Evolutionary conservation across 768 basidiomycete genomes (phyloP), one percentile per base, ranked within the genome.

Genomic region (Xanthoconium purpureum): DNA sequence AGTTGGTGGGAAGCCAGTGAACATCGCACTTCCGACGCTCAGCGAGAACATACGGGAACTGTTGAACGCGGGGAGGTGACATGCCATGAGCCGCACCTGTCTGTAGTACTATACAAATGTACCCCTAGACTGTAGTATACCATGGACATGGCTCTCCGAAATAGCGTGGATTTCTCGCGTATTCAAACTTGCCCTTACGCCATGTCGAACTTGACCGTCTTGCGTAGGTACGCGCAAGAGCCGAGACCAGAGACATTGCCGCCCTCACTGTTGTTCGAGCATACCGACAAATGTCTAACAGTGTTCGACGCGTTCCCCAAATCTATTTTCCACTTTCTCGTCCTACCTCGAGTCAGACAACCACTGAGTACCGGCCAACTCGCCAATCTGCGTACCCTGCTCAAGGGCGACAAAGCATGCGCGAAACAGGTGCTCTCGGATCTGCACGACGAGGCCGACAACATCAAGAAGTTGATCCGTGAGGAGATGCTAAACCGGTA

Each of bases 321-420:
- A 71, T 85, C 90, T 6, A 87, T 84, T 53, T 95, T 92, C 69
- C 94, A 97, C 72, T 89, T 94, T 66, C 79, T 97, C 43, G 71
- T 96, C 53, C 77, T 96, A n/a, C 94, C 94, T 39, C 81, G 85
- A 64, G 50, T 70, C 58, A 62, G 44, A 39, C 63, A 66, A 6
- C 66, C 75, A 10, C 39, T 70, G 51, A 68, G 60, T 50, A 70
- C 70, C 40, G 60, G 65, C 46, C 77, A 79, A 32, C 74, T 91
- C 38, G 63, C 76, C 20, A 81, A 77, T 66, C 76, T 96, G 18
- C 77, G 74, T 52, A 72, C 81, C 13, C 73, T 94, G 38, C 67
- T 87, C 64, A 76, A 71, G 51, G 74, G 76, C 33, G 80, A 86
- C 66, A 84, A 80, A 65, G 74, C 72, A 20, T 70, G 68, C 38